Conservation (phyloP, 306 rosid species). For the Benincasa hispida region DNA sequence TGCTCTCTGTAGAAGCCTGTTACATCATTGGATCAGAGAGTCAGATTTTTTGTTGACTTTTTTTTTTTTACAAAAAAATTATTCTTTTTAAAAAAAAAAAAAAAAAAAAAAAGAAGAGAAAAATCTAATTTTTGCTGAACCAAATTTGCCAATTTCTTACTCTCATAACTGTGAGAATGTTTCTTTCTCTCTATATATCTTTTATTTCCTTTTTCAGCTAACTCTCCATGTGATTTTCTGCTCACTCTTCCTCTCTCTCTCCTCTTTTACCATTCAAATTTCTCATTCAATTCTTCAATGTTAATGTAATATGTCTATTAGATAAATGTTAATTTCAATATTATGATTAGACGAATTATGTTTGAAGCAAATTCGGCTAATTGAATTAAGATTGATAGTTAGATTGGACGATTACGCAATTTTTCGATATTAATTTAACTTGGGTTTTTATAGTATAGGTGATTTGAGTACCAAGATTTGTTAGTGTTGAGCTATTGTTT, state of each 20-base stretch:
- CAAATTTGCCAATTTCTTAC: not conserved
- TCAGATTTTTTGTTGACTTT: conserved; percentile 11
- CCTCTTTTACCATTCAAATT: not conserved
- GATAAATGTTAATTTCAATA: too few relatives aligned
- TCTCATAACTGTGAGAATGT: not conserved
- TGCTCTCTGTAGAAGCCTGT: not conserved
- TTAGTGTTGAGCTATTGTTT: too few relatives aligned
- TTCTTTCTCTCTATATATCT: not conserved
- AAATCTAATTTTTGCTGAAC: not conserved
- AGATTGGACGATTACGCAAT: too few relatives aligned
- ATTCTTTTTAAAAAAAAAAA: not conserved
- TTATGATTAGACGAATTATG: not conserved
- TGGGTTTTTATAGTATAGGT: too few relatives aligned
- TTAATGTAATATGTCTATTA: too few relatives aligned
- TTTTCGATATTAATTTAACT: too few relatives aligned
- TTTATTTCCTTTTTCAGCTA: conserved; percentile 1
- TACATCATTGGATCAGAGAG: conserved; percentile 1
- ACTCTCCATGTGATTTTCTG: not conserved
- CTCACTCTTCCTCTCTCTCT: not conserved
- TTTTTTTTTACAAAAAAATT: too few relatives aligned
- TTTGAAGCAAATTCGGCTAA: not conserved
- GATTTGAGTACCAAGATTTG: too few relatives aligned
- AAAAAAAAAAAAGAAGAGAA: too few relatives aligned
- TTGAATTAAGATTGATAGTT: too few relatives aligned
- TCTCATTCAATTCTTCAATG: not conserved